phyloP scores from a whole-genome alignment of 1,139 yeast genomes.

The Lodderomyces elongisporus region DNA sequence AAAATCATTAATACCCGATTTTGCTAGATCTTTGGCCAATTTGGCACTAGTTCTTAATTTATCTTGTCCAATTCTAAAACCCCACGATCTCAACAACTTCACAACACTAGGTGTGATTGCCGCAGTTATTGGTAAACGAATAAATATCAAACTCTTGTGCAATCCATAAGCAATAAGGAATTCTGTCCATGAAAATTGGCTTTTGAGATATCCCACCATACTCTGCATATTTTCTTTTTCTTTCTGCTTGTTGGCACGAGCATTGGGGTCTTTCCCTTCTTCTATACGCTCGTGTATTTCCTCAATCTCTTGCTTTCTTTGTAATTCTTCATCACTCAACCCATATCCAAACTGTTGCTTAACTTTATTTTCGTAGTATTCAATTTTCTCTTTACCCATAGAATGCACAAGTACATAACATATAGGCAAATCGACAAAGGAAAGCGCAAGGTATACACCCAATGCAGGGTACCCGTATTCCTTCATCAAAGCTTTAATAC shows the following conservation, averaged over 20 bases:
- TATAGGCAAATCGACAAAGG: conserved; percentile 73
- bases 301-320: conserved; percentile 28
- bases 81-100: conserved; percentile 61
- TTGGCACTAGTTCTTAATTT: conserved; percentile 31
- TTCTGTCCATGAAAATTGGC: conserved; percentile 54
- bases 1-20: conserved; percentile 21
- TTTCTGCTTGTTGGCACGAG: neutral
- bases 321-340: conserved; percentile 35
- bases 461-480: conserved; percentile 91
- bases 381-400: conserved; percentile 75
- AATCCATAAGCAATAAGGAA: conserved; percentile 88
- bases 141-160: conserved; percentile 77
- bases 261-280: conserved; percentile 9
- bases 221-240: conserved; percentile 4
- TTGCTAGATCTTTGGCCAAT: conserved; percentile 18
- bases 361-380: conserved; percentile 56
- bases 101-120: conserved; percentile 87
- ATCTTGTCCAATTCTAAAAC: conserved; percentile 68
- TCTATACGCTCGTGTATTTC: conserved; percentile 22
- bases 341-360: conserved; percentile 60
- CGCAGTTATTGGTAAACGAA: conserved; percentile 86
- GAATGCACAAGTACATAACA: conserved; percentile 82
- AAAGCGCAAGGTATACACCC: conserved; percentile 71
- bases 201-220: conserved; percentile 4
- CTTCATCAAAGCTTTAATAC: conserved; percentile 66